Evolutionary conservation across 768 basidiomycete species (phyloP).

Genomic region (Termitomyces heimii): DNA sequence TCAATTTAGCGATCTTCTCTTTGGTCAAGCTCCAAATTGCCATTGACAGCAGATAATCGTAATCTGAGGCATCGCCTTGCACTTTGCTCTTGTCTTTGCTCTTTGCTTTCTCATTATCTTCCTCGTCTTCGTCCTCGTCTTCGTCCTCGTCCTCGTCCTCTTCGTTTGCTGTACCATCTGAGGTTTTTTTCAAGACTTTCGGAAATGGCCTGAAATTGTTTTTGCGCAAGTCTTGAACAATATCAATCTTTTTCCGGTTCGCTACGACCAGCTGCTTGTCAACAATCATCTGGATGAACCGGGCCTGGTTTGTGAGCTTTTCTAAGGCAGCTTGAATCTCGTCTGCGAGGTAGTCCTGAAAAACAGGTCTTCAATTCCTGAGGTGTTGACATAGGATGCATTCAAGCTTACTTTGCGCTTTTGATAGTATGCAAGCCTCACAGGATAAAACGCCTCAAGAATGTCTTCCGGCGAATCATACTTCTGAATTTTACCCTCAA

Average conservation of each 20-base stretch:
- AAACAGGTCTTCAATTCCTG: not conserved
- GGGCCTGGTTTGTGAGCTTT: conserved; percentile 88
- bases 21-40: conserved; percentile 91
- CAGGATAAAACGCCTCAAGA: conserved; percentile 87
- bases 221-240: conserved; percentile 77
- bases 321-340: conserved; percentile 80
- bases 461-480: conserved; percentile 89
- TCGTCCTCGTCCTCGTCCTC: conserved; percentile 49
- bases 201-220: conserved; percentile 90
- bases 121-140: conserved; percentile 38
- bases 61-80: conserved; percentile 54
- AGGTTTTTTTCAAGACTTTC: conserved; percentile 63
- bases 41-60: conserved; percentile 93
- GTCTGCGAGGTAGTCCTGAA: conserved; percentile 76
- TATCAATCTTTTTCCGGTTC: conserved; percentile 83
- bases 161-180: conserved; percentile 47
- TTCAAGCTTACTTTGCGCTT: conserved; percentile 75
- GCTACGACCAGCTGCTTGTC: conserved; percentile 75
- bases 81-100: conserved; percentile 14
- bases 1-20: conserved; percentile 91
- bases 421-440: conserved; percentile 87
- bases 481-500: conserved; percentile 92
- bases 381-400: not conserved
- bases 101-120: conserved; percentile 22
- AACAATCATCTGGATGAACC: conserved; percentile 96